Evolutionary conservation across 441 rosid species (phyloP).

Genomic region (Erysimum cheiri): DNA sequence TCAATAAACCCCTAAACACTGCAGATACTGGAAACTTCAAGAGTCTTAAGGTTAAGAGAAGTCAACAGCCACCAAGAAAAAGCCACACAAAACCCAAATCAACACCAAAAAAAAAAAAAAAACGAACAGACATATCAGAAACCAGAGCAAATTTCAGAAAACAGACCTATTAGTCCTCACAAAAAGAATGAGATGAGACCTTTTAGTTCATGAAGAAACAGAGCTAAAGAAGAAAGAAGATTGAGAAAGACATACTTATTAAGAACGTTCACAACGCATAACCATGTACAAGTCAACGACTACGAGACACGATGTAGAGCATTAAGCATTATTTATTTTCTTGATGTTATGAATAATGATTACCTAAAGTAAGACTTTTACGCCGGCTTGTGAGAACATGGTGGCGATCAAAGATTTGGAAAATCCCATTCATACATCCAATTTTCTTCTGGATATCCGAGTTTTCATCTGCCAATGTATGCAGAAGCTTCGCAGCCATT

Average conservation of each 20-base stretch:
- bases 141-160: constrained; percentile 10
- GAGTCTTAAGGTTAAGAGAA: constrained; percentile 21
- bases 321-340: constrained; percentile 7
- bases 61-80: constrained; percentile 27
- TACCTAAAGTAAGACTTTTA: constrained; percentile 76
- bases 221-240: constrained; percentile 24
- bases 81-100: constrained; percentile 9
- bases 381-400: constrained; percentile 60
- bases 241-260: constrained; percentile 19
- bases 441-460: constrained; percentile 88
- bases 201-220: constrained; percentile 30
- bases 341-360: constrained; percentile 20
- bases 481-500: constrained; percentile 94
- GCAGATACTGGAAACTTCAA: constrained; percentile 47
- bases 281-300: constrained; percentile 38
- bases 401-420: constrained; percentile 89
- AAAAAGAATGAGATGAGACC: constrained; percentile 31
- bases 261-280: constrained; percentile 1
- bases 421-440: constrained; percentile 93
- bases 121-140: constrained; percentile 29
- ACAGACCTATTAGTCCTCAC: constrained; percentile 19
- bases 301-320: constrained; percentile 40
- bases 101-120: too few relatives aligned
- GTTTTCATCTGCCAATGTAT: constrained; percentile 87
- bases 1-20: not conserved